Evolutionary conservation across 2,329 filamentous ascomycete genomes (phyloP).

Genomic region (Talaromyces piceae): DNA sequence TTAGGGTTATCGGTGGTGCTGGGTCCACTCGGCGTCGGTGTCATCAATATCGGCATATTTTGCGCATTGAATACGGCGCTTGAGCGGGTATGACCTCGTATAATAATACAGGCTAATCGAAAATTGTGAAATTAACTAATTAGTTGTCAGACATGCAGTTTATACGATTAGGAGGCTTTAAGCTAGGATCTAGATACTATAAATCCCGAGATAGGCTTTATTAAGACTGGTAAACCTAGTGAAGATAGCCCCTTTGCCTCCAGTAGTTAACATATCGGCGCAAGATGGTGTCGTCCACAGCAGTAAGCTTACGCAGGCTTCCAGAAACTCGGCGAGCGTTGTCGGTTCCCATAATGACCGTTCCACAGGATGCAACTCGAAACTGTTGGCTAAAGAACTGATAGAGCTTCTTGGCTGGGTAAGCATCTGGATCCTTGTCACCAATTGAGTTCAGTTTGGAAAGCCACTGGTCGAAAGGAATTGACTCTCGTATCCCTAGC

Average conservation of each 20-base stretch:
- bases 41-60: neutral
- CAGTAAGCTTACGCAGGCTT: neutral
- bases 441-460: neutral
- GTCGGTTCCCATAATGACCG: neutral
- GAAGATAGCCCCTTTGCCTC: neutral
- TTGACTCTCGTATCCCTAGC: neutral
- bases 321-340: neutral
- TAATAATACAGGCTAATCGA: too few species aligned
- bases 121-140: too few species aligned
- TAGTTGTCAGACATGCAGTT: too few species aligned
- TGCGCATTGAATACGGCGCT: too few species aligned
- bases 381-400: neutral
- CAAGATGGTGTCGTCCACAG: neutral
- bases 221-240: too few species aligned
- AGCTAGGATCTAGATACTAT: too few species aligned
- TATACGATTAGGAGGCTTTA: too few species aligned
- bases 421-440: neutral
- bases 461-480: neutral
- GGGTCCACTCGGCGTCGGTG: neutral
- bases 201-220: too few species aligned
- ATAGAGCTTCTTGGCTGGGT: neutral
- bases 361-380: neutral
- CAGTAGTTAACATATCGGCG: neutral
- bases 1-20: neutral
- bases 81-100: too few species aligned